Percentiles rank a stretch among this genome's conserved stretches.
Conservation (phyloP, 2,329 filamentous ascomycete genomes). For the Fusarium devonianum region DNA sequence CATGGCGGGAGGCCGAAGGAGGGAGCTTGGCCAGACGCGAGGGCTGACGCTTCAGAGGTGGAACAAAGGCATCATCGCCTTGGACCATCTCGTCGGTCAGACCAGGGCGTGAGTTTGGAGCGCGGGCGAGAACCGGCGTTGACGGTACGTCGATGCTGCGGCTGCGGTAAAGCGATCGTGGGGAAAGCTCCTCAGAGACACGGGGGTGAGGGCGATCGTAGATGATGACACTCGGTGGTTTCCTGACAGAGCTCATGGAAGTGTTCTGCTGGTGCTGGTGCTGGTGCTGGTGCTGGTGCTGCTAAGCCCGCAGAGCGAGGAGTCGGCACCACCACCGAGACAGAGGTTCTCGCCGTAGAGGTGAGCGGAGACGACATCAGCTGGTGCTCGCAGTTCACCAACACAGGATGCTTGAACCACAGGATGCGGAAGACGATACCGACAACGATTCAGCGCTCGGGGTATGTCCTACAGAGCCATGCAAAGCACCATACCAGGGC, state of each 20-base stretch:
- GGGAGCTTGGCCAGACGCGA: conserved; percentile 62
- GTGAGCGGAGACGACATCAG: conserved; percentile 5
- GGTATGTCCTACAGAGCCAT: conserved; percentile 6
- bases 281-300: not conserved
- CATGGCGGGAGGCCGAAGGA: conserved; percentile 46
- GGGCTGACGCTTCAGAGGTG: conserved; percentile 59
- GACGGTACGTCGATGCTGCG: conserved; percentile 56
- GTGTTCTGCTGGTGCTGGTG: conserved; percentile 43
- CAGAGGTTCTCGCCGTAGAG: conserved; percentile 24
- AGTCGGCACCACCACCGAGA: conserved; percentile 10
- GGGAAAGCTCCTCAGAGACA: conserved; percentile 43
- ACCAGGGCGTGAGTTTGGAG: conserved; percentile 68
- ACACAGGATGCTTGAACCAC: not conserved
- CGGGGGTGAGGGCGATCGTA: conserved; percentile 51
- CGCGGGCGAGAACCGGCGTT: conserved; percentile 62
- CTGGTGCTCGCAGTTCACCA: no score
- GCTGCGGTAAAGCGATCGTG: conserved; percentile 45
- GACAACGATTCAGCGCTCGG: conserved; percentile 39
- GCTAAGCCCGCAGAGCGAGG: not conserved
- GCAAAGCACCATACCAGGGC: not conserved
- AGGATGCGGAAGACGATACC: conserved; percentile 12
- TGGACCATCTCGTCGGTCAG: conserved; percentile 68
- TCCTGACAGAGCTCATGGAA: conserved; percentile 50
- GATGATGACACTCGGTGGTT: conserved; percentile 62
- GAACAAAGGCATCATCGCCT: conserved; percentile 66